These are phyloP conservation scores for Saturnispora dispora DNA, from an alignment of 805 yeast genomes.

Conservation along the genomic window DNA sequence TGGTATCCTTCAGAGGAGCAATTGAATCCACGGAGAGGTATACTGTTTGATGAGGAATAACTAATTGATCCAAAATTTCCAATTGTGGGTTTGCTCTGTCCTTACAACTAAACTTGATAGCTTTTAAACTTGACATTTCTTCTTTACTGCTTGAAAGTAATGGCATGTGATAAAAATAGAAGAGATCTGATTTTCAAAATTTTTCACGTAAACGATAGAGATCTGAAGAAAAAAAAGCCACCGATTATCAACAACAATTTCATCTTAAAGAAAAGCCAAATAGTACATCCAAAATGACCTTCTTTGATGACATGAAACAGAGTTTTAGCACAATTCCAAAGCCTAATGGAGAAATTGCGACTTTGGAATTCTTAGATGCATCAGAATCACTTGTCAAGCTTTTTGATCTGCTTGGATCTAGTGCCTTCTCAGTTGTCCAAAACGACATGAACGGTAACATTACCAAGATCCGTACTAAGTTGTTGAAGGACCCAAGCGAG, in stretches of 20 bases:
- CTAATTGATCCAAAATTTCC: slow-evolving; percentile 68
- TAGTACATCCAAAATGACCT: slow-evolving; percentile 21
- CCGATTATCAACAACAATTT: not conserved
- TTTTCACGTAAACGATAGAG: not conserved
- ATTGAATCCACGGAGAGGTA: slow-evolving; percentile 56
- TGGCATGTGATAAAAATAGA: not conserved
- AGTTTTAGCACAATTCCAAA: slow-evolving; percentile 72
- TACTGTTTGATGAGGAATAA: slow-evolving; percentile 68
- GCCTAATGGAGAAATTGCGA: slow-evolving; percentile 52
- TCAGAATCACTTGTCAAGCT: slow-evolving; percentile 74
- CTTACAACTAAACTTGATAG: slow-evolving; percentile 54
- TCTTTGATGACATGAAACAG: slow-evolving; percentile 68
- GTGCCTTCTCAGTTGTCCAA: slow-evolving; percentile 80
- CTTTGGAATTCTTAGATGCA: slow-evolving; percentile 73
- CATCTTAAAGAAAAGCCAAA: not conserved
- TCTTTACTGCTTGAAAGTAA: not conserved
- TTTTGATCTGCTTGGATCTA: slow-evolving; percentile 75
- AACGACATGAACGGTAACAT: slow-evolving; percentile 85
- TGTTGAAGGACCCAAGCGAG: slow-evolving; percentile 53
- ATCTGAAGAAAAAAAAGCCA: not conserved
- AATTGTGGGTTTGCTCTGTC: slow-evolving; percentile 29
- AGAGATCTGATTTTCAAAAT: not conserved
- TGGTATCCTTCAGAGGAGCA: slow-evolving; percentile 35
- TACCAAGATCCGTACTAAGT: slow-evolving; percentile 58
- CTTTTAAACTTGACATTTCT: slow-evolving; percentile 37